Evolutionary conservation across 129 eudicot species (phyloP).

Genomic region (Mikania micrantha): DNA sequence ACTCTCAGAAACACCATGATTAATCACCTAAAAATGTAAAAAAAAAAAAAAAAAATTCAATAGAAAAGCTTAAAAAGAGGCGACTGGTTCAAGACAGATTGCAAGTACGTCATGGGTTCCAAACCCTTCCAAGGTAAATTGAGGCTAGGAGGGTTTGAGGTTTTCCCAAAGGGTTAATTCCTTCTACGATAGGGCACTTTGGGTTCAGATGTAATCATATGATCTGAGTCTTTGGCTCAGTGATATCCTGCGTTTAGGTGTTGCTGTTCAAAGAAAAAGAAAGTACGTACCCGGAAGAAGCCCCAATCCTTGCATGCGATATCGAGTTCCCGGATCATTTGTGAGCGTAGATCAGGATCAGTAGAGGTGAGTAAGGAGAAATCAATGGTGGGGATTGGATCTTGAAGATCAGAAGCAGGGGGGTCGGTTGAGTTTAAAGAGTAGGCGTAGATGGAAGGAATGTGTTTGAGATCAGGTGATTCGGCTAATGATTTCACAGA

Average conservation of each 20-base stretch:
- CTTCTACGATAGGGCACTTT: no score
- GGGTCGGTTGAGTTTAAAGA: slow-evolving; percentile 15
- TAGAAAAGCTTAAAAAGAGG: not conserved
- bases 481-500: slow-evolving; percentile 47
- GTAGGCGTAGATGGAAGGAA: slow-evolving; percentile 55
- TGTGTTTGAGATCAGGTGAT: slow-evolving; percentile 34
- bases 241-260: no score
- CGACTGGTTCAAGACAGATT: not conserved
- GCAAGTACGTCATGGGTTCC: no score
- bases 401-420: slow-evolving; percentile 24
- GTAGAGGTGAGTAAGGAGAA: slow-evolving; percentile 37
- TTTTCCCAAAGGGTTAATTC: no score
- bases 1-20: no score
- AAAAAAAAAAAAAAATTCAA: no score
- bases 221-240: no score
- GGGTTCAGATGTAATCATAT: no score
- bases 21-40: no score
- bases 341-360: slow-evolving; percentile 44
- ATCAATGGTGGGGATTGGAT: slow-evolving; percentile 50
- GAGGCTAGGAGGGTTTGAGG: no score
- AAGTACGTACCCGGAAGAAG: slow-evolving; percentile 66
- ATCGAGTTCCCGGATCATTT: slow-evolving; percentile 38
- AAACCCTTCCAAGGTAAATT: no score
- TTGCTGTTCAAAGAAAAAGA: no score
- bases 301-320: slow-evolving; percentile 67